Conservation (phyloP, 139 green algal genomes). For the Chlamydomonas sphaeroides region DNA sequence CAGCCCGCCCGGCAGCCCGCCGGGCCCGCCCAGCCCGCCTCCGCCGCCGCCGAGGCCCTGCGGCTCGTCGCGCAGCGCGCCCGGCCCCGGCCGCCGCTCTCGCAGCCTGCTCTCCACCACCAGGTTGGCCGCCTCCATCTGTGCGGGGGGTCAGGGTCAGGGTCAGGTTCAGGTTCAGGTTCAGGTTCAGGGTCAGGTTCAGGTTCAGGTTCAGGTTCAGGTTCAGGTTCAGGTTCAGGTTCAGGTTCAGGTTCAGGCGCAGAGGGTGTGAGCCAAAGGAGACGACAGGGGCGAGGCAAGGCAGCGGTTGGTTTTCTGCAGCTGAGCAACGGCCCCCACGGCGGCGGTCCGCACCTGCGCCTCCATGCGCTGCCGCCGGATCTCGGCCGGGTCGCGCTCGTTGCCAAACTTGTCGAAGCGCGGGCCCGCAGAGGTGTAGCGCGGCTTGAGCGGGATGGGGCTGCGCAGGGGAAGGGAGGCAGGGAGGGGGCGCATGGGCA, state of each 20-base stretch:
- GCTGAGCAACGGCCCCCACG: too few relatives aligned
- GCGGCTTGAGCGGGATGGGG: conserved; percentile 26
- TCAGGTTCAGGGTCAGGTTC: too few relatives aligned
- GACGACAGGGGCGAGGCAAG: too few relatives aligned
- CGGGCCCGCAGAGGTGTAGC: conserved; percentile 28
- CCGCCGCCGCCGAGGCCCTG: background rate
- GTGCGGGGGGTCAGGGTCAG: too few relatives aligned
- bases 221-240: too few relatives aligned
- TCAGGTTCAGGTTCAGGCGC: too few relatives aligned
- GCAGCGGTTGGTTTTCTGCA: too few relatives aligned
- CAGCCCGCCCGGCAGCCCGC: background rate
- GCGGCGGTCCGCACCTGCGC: too few relatives aligned
- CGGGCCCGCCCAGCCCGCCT: background rate
- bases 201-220: too few relatives aligned
- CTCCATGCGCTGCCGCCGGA: background rate
- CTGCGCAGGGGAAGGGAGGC: background rate
- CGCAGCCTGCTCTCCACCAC: conserved; percentile 33
- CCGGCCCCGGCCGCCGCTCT: conserved; percentile 27
- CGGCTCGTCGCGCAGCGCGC: conserved; percentile 6
- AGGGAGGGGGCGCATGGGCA: too few relatives aligned
- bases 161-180: too few relatives aligned
- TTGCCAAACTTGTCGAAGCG: conserved; percentile 34
- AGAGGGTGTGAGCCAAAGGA: too few relatives aligned
- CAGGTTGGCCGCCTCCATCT: background rate
- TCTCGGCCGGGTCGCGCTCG: conserved; percentile 20